Evolutionary conservation across 1,284 basidiomycete genomes (phyloP).

Genomic region (Ceratobasidium sp.): DNA sequence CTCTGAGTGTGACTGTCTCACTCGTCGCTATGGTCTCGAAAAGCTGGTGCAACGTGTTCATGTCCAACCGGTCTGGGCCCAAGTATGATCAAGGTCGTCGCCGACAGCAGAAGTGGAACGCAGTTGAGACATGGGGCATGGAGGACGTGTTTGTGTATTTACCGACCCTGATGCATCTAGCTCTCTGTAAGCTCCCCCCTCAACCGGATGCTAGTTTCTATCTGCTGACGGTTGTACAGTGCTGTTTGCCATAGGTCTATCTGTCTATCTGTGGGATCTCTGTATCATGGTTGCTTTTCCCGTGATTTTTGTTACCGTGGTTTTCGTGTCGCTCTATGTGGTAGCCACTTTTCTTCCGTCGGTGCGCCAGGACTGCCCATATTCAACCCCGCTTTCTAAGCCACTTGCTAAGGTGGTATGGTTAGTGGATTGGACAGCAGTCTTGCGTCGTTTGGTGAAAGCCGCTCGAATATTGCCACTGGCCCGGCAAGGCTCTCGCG

Average conservation of each 20-base stretch:
- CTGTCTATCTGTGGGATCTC: constrained; percentile 16
- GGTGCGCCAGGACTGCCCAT: not conserved
- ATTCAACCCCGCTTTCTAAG: not conserved
- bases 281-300: not conserved
- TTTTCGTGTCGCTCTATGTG: not conserved
- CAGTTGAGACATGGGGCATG: constrained; percentile 12
- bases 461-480: not conserved
- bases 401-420: not conserved
- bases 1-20: constrained; percentile 14
- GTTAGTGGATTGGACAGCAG: not conserved
- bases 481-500: not conserved
- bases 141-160: not conserved
- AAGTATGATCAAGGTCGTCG: not conserved
- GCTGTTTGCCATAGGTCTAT: not conserved
- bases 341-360: not conserved
- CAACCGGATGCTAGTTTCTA: not conserved
- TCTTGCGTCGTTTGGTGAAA: not conserved
- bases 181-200: not conserved
- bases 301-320: not conserved
- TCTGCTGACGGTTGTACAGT: not conserved
- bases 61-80: not conserved
- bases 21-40: constrained; percentile 26
- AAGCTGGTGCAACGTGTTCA: constrained; percentile 29
- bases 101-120: constrained; percentile 23
- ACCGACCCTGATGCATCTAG: constrained; percentile 7